Conservation (phyloP, 768 basidiomycete species). For the Cubamyces lactineus region DNA sequence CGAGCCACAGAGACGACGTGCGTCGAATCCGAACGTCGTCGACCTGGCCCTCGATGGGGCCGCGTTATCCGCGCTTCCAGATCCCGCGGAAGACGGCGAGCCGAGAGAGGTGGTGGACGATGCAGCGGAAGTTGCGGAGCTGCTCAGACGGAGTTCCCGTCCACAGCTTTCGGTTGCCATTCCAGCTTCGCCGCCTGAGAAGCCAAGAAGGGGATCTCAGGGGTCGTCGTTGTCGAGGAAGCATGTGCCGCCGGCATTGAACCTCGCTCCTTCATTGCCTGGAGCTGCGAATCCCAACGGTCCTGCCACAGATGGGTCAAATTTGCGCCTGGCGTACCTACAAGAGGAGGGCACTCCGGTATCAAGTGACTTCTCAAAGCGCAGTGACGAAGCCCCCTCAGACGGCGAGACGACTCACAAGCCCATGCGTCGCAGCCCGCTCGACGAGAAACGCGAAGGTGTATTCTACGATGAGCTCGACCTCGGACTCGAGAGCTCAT, state of each 20-base stretch:
- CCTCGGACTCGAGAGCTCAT: conserved; percentile 48
- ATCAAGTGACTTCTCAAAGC: conserved; percentile 7
- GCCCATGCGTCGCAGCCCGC: conserved; percentile 35
- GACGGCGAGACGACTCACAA: conserved; percentile 26
- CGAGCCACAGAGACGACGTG: conserved; percentile 24
- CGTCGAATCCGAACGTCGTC: conserved; percentile 51
- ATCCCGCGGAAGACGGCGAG: conserved; percentile 29
- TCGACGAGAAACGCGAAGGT: conserved; percentile 50
- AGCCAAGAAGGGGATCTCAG: conserved; percentile 13
- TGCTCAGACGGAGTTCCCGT: conserved; percentile 31
- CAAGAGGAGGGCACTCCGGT: conserved; percentile 32
- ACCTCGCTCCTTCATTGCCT: conserved; percentile 38
- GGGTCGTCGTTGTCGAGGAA: conserved; percentile 37
- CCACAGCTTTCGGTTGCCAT: conserved; percentile 42
- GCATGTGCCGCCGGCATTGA: conserved; percentile 58
- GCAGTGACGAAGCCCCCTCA: conserved; percentile 3
- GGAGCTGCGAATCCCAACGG: conserved; percentile 38
- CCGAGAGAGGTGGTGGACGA: conserved; percentile 45
- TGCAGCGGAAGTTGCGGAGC: conserved; percentile 39
- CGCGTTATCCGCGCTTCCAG: conserved; percentile 35
- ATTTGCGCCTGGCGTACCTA: conserved; percentile 52
- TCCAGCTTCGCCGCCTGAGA: conserved; percentile 43
- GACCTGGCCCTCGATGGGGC: conserved; percentile 55
- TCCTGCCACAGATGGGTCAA: conserved; percentile 38
- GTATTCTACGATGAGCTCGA: conserved; percentile 51